Evolutionary conservation across 169 alveolate species (phyloP).

Genomic region (Plasmodium malariae): DNA sequence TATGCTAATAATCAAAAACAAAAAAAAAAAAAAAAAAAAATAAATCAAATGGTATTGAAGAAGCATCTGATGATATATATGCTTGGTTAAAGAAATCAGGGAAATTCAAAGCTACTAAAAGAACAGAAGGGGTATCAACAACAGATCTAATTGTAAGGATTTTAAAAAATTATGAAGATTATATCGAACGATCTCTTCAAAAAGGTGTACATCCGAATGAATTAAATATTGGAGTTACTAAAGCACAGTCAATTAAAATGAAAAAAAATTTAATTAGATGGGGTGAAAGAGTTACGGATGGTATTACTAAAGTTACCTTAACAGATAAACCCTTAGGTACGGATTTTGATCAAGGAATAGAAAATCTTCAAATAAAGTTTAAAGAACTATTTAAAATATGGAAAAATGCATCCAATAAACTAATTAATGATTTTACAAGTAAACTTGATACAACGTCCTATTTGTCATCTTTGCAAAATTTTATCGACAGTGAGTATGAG

Average conservation of each 20-base stretch:
- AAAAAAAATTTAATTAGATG: constrained; percentile 90
- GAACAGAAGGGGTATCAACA: constrained; percentile 97
- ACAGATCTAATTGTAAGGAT: constrained; percentile 95
- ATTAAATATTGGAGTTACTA: constrained; percentile 92
- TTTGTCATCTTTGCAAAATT: constrained; percentile 53
- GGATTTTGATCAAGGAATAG: constrained; percentile 73
- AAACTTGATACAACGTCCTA: constrained; percentile 59
- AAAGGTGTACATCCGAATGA: constrained; percentile 96
- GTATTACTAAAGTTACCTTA: constrained; percentile 89
- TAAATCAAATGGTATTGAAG: constrained; percentile 63
- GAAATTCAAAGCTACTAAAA: constrained; percentile 90
- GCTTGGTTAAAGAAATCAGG: constrained; percentile 92
- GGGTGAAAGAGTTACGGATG: constrained; percentile 91
- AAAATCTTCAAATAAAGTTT: constrained; percentile 71
- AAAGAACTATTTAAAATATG: constrained; percentile 74
- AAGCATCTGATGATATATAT: constrained; percentile 88
- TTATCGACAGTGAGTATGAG: constrained; percentile 44
- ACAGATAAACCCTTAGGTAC: constrained; percentile 88
- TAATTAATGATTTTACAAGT: constrained; percentile 71
- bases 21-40: constrained; percentile 73
- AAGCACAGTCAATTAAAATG: constrained; percentile 92
- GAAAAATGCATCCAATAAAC: constrained; percentile 75
- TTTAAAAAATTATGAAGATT: constrained; percentile 95
- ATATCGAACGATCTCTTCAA: constrained; percentile 93
- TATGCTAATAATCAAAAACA: constrained; percentile 85